Evolutionary conservation across 257 asterid species (phyloP).

Genomic region (Plectranthus barbatus): DNA sequence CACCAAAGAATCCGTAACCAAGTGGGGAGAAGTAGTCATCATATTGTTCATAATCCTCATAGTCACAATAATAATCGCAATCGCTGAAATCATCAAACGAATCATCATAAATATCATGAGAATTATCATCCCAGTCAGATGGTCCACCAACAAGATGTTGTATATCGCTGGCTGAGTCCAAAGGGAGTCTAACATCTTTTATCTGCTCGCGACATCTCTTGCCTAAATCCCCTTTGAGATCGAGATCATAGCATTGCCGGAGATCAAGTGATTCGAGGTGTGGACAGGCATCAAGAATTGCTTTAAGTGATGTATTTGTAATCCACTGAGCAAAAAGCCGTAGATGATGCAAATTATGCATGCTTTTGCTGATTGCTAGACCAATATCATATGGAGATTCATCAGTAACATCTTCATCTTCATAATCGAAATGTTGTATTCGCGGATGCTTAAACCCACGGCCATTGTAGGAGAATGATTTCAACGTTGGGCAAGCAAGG

Average conservation of each 20-base stretch:
- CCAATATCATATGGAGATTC: slow-evolving; percentile 15
- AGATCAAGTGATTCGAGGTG: slow-evolving; percentile 47
- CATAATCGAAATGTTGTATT: no score
- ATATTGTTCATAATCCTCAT: not conserved
- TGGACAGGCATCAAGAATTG: slow-evolving; percentile 43
- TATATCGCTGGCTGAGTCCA: slow-evolving; percentile 21
- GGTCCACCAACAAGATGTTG: not conserved
- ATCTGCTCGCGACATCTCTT: slow-evolving; percentile 27
- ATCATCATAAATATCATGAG: not conserved
- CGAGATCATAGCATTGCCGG: slow-evolving; percentile 23
- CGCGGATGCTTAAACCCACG: not conserved
- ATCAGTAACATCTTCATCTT: not conserved
- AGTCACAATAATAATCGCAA: not conserved
- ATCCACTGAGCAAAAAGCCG: slow-evolving; percentile 19
- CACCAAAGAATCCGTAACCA: not conserved
- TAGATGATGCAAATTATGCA: slow-evolving; percentile 39
- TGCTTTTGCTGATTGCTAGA: slow-evolving; percentile 30
- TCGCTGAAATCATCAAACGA: not conserved
- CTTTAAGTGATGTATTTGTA: slow-evolving; percentile 24
- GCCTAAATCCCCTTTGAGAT: slow-evolving; percentile 28
- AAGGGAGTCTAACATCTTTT: slow-evolving; percentile 15
- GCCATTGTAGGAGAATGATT: slow-evolving; percentile 7
- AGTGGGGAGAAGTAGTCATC: not conserved
- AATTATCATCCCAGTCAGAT: not conserved
- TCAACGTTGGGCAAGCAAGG: slow-evolving; percentile 28